Conservation (phyloP, 768 basidiomycete genomes). For the Tulasnella sp. region DNA sequence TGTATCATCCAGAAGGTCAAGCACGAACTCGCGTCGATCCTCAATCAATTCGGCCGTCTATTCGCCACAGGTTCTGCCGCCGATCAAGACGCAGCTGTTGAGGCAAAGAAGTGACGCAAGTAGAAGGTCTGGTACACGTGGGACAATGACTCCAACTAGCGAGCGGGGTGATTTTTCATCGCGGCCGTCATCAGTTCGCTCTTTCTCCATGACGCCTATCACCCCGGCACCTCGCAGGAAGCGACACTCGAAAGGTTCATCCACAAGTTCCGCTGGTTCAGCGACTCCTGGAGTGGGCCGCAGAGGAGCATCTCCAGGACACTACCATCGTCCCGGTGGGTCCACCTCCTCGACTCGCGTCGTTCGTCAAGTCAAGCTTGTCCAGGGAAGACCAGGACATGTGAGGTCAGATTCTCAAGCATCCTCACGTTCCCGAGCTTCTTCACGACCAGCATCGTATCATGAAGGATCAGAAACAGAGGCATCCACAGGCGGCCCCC, state of each 20-base stretch:
- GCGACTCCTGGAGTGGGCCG: conserved; percentile 30
- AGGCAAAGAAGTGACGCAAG: conserved; percentile 41
- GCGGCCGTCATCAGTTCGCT: conserved; percentile 77
- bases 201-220: conserved; percentile 44
- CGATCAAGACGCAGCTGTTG: conserved; percentile 32
- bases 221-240: conserved; percentile 23
- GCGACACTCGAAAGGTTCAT: conserved; percentile 63
- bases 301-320: conserved; percentile 53
- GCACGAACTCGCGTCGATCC: conserved; percentile 76
- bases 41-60: conserved; percentile 44
- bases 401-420: conserved; percentile 62
- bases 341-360: conserved; percentile 79
- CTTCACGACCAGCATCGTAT: conserved; percentile 66
- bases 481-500: conserved; percentile 39
- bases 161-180: conserved; percentile 71
- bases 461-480: conserved; percentile 67
- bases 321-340: conserved; percentile 65
- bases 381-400: conserved; percentile 40
- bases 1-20: conserved; percentile 74
- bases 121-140: conserved; percentile 47
- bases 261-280: conserved; percentile 66
- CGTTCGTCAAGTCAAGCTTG: conserved; percentile 48
- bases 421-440: conserved; percentile 67
- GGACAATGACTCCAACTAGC: conserved; percentile 77
- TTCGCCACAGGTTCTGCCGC: conserved; percentile 32